phyloP scores from a whole-genome alignment of 2,329 filamentous ascomycete species.

The Aspergillus flavus region DNA sequence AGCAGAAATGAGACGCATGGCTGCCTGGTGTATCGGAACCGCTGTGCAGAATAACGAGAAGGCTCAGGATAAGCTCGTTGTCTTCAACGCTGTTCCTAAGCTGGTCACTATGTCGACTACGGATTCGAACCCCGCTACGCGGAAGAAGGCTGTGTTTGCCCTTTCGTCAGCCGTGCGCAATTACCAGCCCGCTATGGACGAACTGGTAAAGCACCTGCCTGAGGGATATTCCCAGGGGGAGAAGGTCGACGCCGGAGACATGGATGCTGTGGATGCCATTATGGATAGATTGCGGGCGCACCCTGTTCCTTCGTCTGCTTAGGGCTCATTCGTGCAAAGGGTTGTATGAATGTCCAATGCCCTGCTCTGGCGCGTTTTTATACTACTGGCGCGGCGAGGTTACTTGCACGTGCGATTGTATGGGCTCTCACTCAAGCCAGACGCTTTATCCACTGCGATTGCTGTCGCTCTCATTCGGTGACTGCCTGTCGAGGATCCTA shows the following conservation, averaged over 20 bases:
- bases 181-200: constrained; percentile 74
- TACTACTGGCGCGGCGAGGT: not conserved
- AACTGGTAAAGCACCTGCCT: constrained; percentile 67
- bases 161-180: constrained; percentile 85
- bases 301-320: constrained; percentile 30
- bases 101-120: constrained; percentile 68
- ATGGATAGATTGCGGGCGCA: constrained; percentile 67
- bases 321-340: constrained; percentile 7
- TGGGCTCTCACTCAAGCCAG: not conserved
- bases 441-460: not conserved
- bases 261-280: constrained; percentile 79
- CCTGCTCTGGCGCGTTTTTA: not conserved
- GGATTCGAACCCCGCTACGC: constrained; percentile 64
- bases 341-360: not conserved
- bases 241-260: constrained; percentile 78
- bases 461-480: not conserved
- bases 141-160: constrained; percentile 87
- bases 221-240: constrained; percentile 58
- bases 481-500: not conserved
- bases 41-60: constrained; percentile 95
- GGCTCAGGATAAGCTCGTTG: constrained; percentile 72
- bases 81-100: constrained; percentile 67
- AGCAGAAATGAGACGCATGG: constrained; percentile 75
- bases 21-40: constrained; percentile 92
- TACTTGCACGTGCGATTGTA: not conserved